Evolutionary conservation across 306 rosid genomes (phyloP), one percentile per base, ranked within the genome.

Genomic region (Lathyrus sativus): DNA sequence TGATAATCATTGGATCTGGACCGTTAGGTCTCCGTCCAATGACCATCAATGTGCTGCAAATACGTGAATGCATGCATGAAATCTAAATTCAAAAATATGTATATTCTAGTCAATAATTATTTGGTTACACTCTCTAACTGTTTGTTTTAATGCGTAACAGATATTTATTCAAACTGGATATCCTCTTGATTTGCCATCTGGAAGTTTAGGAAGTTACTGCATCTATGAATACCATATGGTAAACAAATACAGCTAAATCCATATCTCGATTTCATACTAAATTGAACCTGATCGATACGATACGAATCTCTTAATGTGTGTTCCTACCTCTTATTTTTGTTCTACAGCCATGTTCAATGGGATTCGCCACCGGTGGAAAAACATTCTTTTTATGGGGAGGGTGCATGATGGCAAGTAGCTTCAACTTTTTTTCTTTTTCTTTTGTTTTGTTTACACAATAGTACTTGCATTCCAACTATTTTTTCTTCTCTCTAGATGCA

Each of bases 341-440:
- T 63, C 26, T 39, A 68, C 89, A 95, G 99, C 99, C 99, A 71
- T 95, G 99, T 81, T 95, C 99, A 41, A 90, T 95, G 97, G 97
- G 99, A 49, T 95, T 95, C 82, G 99, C 99, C 68, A 95, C 99
- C 63, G 99, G 99, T 73, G 99, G 99, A 68, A 87, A 78, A 83
- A 95, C 99, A 60, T 95, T 95, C 80, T 95, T 95, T 80, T 83
- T 95, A 14, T 95, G 99, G 99, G 99, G 99, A 87, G 99, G 99
- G 58, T 95, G 99, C 95, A 95, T 95, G 99, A 95, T 95, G 99
- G 99, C 77, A 83, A 87, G 91, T 88, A 76, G 55, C 74, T 78
- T 60, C 79, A 29, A 68, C 65, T 12, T 66, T 35, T 77, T 28
- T 44, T 19, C 22, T 38, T 19, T 63, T 17, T 43, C 48, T 6